Base-by-base conservation (phyloP, 75 land plant genomes). In the Selaginella tamariscina region DNA sequence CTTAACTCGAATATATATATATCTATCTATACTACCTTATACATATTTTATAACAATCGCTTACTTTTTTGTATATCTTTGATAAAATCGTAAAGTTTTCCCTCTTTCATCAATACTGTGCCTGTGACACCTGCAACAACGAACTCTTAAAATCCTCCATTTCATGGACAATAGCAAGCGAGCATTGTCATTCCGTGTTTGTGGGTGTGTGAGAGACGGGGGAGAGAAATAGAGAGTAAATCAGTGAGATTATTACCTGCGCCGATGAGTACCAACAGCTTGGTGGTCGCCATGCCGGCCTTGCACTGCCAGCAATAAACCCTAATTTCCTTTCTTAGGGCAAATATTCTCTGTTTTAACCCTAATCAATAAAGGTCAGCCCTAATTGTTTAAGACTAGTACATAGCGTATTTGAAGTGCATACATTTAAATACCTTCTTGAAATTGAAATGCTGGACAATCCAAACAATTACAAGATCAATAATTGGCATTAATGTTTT, bases 91-190 rank as follows among this genome's bases (percentile, higher is more conserved):
- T 33, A 32, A 2, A 66, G 20, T 8, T 27, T 33, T 5, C 68
- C 68, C 32, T 66, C 33, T 22, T 66, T n/a, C 2, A 33, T 33
- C 9, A 66, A 49, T 8, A 66, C 33, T 11, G 68, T 32, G 20
- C 68, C 68, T 8, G 68, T 33, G 13, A 66, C 5, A 31, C 68
- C 68, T 66, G 27, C 75, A 70, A 81, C 83, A n/a, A 68, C 83
- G 66, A 79, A 74, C 31, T 11, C 75, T 74, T 73, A 27, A 64
- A 22, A 21, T 23, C 11, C 9, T 60, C 21, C 13, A 15, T 18
- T 15, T 60, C 21, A 9, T 18, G 13, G 9, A 22, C 11, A 60
- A 18, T 60, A 18, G 9, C 9, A n/a, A 15, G 64, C 22, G n/a
- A n/a, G n/a, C n/a, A n/a, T n/a, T n/a, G n/a, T n/a, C n/a, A n/a